Evolutionary conservation across 2,329 filamentous ascomycete genomes (phyloP), one percentile per base, ranked within the genome.

Genomic region (Gyromitra esculenta): DNA sequence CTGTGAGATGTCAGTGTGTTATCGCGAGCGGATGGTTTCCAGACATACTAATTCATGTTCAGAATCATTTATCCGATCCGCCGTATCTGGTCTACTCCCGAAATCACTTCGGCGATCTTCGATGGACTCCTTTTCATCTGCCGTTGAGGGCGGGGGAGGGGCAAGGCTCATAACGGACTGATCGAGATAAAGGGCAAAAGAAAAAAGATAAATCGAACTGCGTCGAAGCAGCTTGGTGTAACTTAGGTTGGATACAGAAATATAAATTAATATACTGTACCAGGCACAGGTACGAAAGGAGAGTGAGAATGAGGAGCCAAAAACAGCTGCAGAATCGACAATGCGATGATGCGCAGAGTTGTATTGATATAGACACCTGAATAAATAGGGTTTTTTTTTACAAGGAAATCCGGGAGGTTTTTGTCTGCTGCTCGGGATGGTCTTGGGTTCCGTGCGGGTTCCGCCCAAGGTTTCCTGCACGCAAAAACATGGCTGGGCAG

Each of bases 381-480:
- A 18, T 0, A 21, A 50, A 6, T 8, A 18, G 48, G 5, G 9
- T 15, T 45, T 48, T 72, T 15, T 37, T 21, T n/a, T 7, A 9
- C 18, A 2, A 8, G 50, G 35, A 39, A 39, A 45, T 35, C n/a
- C 1, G 2, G 18, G 41, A 50, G 66, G 31, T 62, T 69, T 31
- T 69, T 60, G 45, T 45, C 50, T 52, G 4, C 31, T 11, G 35
- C 43, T 15, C 54, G 63, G 69, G 39, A 59, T 21, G 50, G 52
- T 7, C 43, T 57, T 65, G 72, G 73, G 67, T 75, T 75, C 73
- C 73, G 67, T 9, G 11, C 67, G 73, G 73, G 59, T 66, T 48
- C 73, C 67, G 70, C n/a, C 3, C 48, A 56, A 4, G 18, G 25
- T 37, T 8, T 54, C 31, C 8, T n/a, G 11, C 15, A 35, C 21